A percentile compares a stretch with the other conserved stretches of the same genome.
Conservation (phyloP, 2,329 filamentous ascomycete genomes). For the Pleoardoris graminearum region DNA sequence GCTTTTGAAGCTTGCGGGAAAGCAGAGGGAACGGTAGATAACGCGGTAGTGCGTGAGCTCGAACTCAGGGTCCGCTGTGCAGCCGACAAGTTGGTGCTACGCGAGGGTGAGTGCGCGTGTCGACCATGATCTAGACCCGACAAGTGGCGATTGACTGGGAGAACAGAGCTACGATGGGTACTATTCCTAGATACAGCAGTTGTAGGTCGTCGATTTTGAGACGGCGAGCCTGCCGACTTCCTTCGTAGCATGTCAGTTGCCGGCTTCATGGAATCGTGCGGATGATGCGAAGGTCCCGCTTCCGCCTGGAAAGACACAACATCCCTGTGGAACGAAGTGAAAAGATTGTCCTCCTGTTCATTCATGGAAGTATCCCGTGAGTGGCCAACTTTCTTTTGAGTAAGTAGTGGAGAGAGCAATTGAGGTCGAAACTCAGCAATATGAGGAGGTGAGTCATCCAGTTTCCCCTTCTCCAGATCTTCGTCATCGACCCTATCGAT, state of each 20-base stretch:
- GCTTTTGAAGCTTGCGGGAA: constrained; percentile 40
- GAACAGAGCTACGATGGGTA: constrained; percentile 27
- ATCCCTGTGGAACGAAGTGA: constrained; percentile 44
- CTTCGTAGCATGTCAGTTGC: constrained; percentile 46
- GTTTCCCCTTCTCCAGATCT: constrained; percentile 47
- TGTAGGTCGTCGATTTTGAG: constrained; percentile 30
- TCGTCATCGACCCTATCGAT: constrained; percentile 24
- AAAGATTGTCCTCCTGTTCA: constrained; percentile 44
- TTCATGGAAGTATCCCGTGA: constrained; percentile 47
- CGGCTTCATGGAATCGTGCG: constrained; percentile 50
- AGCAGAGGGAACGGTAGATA: constrained; percentile 45
- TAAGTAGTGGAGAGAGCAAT: constrained; percentile 40
- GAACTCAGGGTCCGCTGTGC: constrained; percentile 38
- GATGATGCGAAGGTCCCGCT: constrained; percentile 42
- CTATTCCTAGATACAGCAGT: constrained; percentile 32
- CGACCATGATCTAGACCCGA: constrained; percentile 38
- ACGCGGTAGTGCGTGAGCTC: constrained; percentile 43
- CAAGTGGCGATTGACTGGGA: constrained; percentile 38
- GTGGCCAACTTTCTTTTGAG: constrained; percentile 31
- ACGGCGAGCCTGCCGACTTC: constrained; percentile 37
- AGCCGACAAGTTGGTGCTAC: constrained; percentile 30
- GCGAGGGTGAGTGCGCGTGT: constrained; percentile 33
- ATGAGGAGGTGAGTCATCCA: constrained; percentile 20
- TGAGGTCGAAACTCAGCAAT: constrained; percentile 46
- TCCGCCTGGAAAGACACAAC: constrained; percentile 44